phyloP scores from a whole-genome alignment of 202 grass and related monocot genomes.

The Panicum hallii region DNA sequence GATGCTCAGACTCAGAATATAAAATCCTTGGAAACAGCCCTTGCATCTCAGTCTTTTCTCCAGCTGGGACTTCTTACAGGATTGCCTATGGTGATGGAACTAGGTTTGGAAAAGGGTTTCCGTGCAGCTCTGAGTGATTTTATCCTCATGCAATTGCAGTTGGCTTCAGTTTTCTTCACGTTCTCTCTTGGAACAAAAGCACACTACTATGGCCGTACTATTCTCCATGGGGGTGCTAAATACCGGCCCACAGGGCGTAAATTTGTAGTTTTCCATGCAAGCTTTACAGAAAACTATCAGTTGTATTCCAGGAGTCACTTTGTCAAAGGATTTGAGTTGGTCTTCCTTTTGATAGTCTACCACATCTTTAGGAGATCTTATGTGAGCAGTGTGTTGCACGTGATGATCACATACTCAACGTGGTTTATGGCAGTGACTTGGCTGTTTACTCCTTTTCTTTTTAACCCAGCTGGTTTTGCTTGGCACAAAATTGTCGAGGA shows the following conservation, averaged over 20 bases:
- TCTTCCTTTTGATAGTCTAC: slow-evolving; percentile 81
- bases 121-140: slow-evolving; percentile 79
- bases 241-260: slow-evolving; percentile 85
- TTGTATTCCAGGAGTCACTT: slow-evolving; percentile 94
- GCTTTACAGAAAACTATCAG: slow-evolving; percentile 92
- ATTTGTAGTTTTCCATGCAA: slow-evolving; percentile 93
- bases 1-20: slow-evolving; percentile 79
- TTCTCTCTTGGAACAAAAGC: slow-evolving; percentile 97
- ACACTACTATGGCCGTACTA: slow-evolving; percentile 88
- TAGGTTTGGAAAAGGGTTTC: slow-evolving; percentile 91
- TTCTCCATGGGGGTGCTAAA: slow-evolving; percentile 93
- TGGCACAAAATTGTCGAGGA: slow-evolving; percentile 95
- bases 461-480: slow-evolving; percentile 89
- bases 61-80: slow-evolving; percentile 92
- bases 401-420: slow-evolving; percentile 87
- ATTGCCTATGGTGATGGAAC: slow-evolving; percentile 97
- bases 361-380: slow-evolving; percentile 88
- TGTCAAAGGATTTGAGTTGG: slow-evolving; percentile 89
- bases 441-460: slow-evolving; percentile 91
- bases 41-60: slow-evolving; percentile 98
- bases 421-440: slow-evolving; percentile 97
- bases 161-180: slow-evolving; percentile 96
- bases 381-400: slow-evolving; percentile 65
- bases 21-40: slow-evolving; percentile 92
- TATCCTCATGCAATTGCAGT: slow-evolving; percentile 95